Base-by-base conservation (phyloP, 2,329 filamentous ascomycete genomes). In the Pseudovirgaria hyperparasitica region DNA sequence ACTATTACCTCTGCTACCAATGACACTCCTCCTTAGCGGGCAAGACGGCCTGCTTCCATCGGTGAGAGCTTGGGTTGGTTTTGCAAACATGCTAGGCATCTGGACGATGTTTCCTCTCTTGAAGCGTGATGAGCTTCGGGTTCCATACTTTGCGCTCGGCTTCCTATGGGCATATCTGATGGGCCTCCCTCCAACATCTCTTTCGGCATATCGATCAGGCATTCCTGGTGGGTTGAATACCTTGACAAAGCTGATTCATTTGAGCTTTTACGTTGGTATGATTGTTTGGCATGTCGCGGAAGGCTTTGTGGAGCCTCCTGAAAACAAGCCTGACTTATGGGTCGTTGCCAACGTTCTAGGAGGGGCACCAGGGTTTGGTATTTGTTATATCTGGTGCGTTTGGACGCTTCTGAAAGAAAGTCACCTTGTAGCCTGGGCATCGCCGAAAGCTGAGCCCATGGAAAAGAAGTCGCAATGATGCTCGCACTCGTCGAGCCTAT, bases 51-150 rank as follows among this genome's bases (percentile, higher is more conserved):
- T 98, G 26, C 72, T 72, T 33, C 79, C 80, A 33, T 74, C 77
- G 28, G 72, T 71, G 11, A 72, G 90, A 25, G 76, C 82, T 2
- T 98, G 90, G 90, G 77, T 96, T 4, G 86, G 86, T n/a, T 92
- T 92, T 47, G 86, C 85, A 28, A 98, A 98, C 48, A 66, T 90
- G 9, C 67, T 94, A 8, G 87, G 80, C 6, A 72, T 71, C 17
- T 94, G 85, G 84, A 96, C 90, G 5, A 78, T 96, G 70, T 98
- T 84, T 46, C 90, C 90, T 1, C 63, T 98, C 5, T 69, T 98
- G 19, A 72, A 79, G 43, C 73, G 87, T 24, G 90, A 96, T 31
- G 80, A 86, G 22, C 62, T 98, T 6, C 65, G 70, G 9, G 65
- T 93, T 7, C 90, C 92, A 0, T 98, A 98, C 46, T 70, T 72